These are phyloP conservation scores for Trichoderma breve DNA, from an alignment of 2,329 filamentous ascomycete genomes.

Conservation along the genomic window DNA sequence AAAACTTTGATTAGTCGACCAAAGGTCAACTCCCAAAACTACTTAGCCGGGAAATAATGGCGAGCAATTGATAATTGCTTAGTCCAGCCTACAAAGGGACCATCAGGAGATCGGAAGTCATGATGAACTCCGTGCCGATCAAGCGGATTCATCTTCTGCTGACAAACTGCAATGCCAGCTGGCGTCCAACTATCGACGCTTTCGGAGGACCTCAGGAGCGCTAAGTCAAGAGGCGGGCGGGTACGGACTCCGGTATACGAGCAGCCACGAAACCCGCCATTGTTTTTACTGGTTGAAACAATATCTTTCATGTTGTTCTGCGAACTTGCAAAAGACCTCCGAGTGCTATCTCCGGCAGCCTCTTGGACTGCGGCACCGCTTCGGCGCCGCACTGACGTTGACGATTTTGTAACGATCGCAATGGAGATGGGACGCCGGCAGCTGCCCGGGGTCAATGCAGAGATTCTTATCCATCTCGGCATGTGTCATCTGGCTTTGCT, in stretches of 20 bases:
- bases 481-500: not conserved
- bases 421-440: not conserved
- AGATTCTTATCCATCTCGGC: not conserved
- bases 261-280: not conserved
- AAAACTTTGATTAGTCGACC: not conserved
- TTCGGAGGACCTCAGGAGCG: not conserved
- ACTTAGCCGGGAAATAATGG: not conserved
- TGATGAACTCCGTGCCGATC: not conserved
- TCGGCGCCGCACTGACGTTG: not conserved
- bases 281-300: not conserved
- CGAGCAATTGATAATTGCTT: not conserved
- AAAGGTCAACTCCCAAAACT: not conserved
- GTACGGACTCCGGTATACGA: slow-evolving; percentile 8
- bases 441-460: not conserved
- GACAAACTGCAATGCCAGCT: not conserved
- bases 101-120: not conserved
- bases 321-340: slow-evolving; percentile 2
- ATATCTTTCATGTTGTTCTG: not conserved
- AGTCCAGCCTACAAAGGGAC: not conserved
- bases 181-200: not conserved
- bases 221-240: not conserved
- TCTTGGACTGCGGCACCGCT: not conserved
- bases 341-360: slow-evolving; percentile 14
- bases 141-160: not conserved
- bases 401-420: not conserved